These are phyloP conservation scores for Kwoniella pini DNA, from an alignment of 768 basidiomycete species.

Conservation along the genomic window DNA sequence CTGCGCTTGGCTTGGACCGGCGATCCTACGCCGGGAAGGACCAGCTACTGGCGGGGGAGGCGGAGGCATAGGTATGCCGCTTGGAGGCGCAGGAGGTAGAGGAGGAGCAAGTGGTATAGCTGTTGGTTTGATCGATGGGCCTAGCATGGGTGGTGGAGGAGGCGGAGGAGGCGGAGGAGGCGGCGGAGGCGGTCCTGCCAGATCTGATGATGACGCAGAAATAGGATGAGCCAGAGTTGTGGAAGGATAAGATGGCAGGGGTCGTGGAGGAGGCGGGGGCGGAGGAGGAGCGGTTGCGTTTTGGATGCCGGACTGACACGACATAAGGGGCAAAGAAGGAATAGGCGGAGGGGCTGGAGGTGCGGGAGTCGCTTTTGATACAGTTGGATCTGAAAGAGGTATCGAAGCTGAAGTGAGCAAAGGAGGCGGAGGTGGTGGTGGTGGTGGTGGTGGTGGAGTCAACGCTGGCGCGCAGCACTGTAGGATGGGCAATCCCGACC, in stretches of 20 bases:
- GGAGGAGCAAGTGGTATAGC: constrained; percentile 22
- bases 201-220: neutral
- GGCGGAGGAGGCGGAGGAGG: constrained; percentile 8
- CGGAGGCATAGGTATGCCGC: constrained; percentile 25
- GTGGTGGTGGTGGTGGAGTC: constrained; percentile 23
- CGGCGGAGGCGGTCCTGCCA: neutral
- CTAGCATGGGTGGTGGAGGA: neutral
- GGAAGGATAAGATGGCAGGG: constrained; percentile 5
- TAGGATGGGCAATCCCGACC: neutral
- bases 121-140: neutral
- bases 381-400: neutral
- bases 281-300: constrained; percentile 28
- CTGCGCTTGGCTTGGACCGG: constrained; percentile 52
- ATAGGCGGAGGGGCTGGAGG: constrained; percentile 15
- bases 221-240: no score
- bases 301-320: no score
- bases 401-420: constrained; percentile 40
- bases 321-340: constrained; percentile 19
- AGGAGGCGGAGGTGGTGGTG: constrained; percentile 29
- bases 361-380: neutral
- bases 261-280: constrained; percentile 29
- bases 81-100: neutral
- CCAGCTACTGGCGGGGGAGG: constrained; percentile 37
- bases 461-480: constrained; percentile 10
- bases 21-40: constrained; percentile 4